phyloP scores from a whole-genome alignment of 2,329 filamentous ascomycete species.

The Myriosclerotinia curreyana region DNA sequence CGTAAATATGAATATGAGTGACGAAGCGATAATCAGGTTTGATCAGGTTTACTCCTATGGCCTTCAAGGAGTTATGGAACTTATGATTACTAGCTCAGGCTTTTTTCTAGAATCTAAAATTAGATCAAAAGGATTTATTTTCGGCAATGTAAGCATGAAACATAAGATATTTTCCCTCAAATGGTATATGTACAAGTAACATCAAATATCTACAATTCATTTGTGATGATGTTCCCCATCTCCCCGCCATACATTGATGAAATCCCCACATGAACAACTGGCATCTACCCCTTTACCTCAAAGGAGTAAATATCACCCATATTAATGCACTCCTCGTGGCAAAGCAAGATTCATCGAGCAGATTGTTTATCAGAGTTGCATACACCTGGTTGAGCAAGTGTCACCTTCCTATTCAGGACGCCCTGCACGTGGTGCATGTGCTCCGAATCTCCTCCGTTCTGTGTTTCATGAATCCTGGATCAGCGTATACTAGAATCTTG shows the following conservation, averaged over 20 bases:
- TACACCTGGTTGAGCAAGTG: slow-evolving; percentile 1
- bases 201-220: neutral
- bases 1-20: neutral
- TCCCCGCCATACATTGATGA: too few species aligned
- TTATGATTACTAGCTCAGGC: too few species aligned
- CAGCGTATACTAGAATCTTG: neutral
- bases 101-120: too few species aligned
- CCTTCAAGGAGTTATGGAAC: neutral
- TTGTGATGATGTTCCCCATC: too few species aligned
- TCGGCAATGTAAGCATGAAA: neutral
- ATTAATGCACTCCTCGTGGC: neutral
- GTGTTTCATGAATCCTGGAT: neutral
- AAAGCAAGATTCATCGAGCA: neutral
- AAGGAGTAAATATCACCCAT: neutral
- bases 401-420: slow-evolving; percentile 13
- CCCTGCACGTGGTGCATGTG: neutral
- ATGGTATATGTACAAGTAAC: too few species aligned
- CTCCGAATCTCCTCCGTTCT: neutral
- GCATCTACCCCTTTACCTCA: neutral
- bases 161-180: neutral
- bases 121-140: neutral
- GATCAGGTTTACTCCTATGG: neutral
- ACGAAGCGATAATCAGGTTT: neutral
- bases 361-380: slow-evolving; percentile 10
- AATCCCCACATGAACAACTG: neutral